These are phyloP conservation scores for Ustilago xerochloae DNA, from an alignment of 1,284 basidiomycete species.

Conservation along the genomic window DNA sequence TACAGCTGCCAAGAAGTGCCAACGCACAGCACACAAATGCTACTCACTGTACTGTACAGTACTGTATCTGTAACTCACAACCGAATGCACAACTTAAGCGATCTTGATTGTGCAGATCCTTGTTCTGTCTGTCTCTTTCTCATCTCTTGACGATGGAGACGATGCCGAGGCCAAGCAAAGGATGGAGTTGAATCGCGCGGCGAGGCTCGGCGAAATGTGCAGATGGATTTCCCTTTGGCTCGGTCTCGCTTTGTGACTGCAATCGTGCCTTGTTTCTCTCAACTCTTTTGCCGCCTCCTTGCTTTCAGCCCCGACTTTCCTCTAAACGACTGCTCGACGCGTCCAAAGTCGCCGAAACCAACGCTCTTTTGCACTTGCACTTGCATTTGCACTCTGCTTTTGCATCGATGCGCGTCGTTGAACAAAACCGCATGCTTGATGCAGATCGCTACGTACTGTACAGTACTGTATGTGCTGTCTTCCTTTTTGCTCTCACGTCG, in stretches of 20 bases:
- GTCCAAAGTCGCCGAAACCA: constrained; percentile 36
- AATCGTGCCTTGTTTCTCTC: background rate
- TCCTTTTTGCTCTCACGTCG: background rate
- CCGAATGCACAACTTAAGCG: too few species aligned
- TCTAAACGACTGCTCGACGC: background rate
- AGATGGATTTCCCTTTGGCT: constrained; percentile 15
- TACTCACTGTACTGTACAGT: background rate
- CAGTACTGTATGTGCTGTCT: background rate
- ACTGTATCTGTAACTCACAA: too few species aligned
- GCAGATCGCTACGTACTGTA: constrained; percentile 6
- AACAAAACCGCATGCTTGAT: constrained; percentile 32
- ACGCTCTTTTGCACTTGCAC: constrained; percentile 6
- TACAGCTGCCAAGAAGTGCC: constrained; percentile 7
- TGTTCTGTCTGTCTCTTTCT: too few species aligned
- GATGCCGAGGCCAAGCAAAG: background rate
- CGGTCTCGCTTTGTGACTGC: too few species aligned
- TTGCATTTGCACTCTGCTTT: background rate
- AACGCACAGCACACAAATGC: background rate
- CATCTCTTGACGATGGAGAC: too few species aligned
- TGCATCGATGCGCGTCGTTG: constrained; percentile 10
- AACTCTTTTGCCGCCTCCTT: background rate
- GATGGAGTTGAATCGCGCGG: background rate
- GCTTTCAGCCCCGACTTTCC: background rate
- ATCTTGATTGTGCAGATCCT: background rate
- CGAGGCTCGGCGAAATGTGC: constrained; percentile 37